Conservation (phyloP, 2,329 filamentous ascomycete species). For the Diplodia mutila region DNA sequence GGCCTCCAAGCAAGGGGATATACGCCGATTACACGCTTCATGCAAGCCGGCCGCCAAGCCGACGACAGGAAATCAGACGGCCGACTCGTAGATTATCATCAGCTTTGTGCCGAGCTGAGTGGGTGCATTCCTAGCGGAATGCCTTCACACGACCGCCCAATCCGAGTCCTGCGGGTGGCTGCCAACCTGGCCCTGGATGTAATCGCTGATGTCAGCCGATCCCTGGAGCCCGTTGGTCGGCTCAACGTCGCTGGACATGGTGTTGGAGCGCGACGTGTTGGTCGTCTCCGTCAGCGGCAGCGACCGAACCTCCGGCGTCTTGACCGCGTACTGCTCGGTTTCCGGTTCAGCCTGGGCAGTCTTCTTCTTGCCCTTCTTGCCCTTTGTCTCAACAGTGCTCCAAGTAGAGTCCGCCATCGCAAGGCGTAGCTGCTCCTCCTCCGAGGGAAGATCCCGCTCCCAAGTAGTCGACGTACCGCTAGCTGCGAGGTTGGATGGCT, state of each 20-base stretch:
- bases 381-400: conserved; percentile 61
- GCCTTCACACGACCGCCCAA: conserved; percentile 44
- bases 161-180: conserved; percentile 44
- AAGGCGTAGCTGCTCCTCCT: conserved; percentile 64
- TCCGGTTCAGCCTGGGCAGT: conserved; percentile 35
- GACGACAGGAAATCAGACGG: not conserved
- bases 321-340: conserved; percentile 38
- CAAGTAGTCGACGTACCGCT: conserved; percentile 50
- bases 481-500: conserved; percentile 42
- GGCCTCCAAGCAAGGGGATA: conserved; percentile 22
- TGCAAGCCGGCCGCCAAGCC: conserved; percentile 7
- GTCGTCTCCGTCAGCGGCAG: conserved; percentile 39
- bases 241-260: conserved; percentile 23
- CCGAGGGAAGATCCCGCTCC: conserved; percentile 56
- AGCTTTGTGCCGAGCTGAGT: not conserved
- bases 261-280: conserved; percentile 26
- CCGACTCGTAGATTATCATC: conserved; percentile 6
- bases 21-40: conserved; percentile 25
- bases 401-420: conserved; percentile 59
- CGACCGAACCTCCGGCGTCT: conserved; percentile 41
- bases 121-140: not conserved
- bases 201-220: conserved; percentile 17
- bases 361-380: conserved; percentile 61
- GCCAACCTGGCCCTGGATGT: conserved; percentile 22
- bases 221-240: conserved; percentile 10